Conservation (phyloP, 2,329 filamentous ascomycete genomes). For the Trichothecium roseum region DNA sequence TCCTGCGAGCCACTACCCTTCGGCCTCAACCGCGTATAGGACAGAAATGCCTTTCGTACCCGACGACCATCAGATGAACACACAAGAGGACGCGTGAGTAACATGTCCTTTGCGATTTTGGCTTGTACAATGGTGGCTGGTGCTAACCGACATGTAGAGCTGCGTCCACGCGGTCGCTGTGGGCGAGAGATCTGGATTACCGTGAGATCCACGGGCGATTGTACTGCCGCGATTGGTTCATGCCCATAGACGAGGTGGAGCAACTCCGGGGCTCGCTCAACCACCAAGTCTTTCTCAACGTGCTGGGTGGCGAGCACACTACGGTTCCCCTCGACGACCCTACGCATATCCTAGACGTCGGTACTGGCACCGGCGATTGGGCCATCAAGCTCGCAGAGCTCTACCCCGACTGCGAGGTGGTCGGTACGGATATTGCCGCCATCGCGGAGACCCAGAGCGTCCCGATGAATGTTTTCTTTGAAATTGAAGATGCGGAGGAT, state of each 20-base stretch:
- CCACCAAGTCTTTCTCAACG: slow-evolving; percentile 51
- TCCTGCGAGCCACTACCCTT: slow-evolving; percentile 28
- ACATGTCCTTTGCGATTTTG: slow-evolving; percentile 2
- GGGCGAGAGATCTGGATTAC: slow-evolving; percentile 41
- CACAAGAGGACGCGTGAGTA: slow-evolving; percentile 27
- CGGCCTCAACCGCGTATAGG: slow-evolving; percentile 21
- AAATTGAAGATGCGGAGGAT: slow-evolving; percentile 49
- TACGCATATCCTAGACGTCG: slow-evolving; percentile 41
- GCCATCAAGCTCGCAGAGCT: slow-evolving; percentile 42
- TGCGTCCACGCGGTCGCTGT: slow-evolving; percentile 37
- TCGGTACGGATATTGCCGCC: slow-evolving; percentile 48
- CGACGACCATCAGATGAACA: slow-evolving; percentile 18
- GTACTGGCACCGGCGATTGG: slow-evolving; percentile 46
- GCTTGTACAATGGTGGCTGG: slow-evolving; percentile 9
- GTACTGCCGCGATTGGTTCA: slow-evolving; percentile 52
- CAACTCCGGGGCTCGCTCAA: slow-evolving; percentile 51
- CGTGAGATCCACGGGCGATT: slow-evolving; percentile 51
- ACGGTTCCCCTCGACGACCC: slow-evolving; percentile 29
- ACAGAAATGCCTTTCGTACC: slow-evolving; percentile 20
- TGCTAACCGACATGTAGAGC: slow-evolving; percentile 15
- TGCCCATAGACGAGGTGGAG: slow-evolving; percentile 57
- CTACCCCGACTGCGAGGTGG: slow-evolving; percentile 43
- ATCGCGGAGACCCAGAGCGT: slow-evolving; percentile 44
- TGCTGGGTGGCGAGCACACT: slow-evolving; percentile 33
- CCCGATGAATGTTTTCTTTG: slow-evolving; percentile 49